A percentile compares a stretch with the other conserved stretches of the same genome.
Evolutionary conservation across 441 rosid genomes (phyloP).

Genomic region (Syzygium syzygioides): DNA sequence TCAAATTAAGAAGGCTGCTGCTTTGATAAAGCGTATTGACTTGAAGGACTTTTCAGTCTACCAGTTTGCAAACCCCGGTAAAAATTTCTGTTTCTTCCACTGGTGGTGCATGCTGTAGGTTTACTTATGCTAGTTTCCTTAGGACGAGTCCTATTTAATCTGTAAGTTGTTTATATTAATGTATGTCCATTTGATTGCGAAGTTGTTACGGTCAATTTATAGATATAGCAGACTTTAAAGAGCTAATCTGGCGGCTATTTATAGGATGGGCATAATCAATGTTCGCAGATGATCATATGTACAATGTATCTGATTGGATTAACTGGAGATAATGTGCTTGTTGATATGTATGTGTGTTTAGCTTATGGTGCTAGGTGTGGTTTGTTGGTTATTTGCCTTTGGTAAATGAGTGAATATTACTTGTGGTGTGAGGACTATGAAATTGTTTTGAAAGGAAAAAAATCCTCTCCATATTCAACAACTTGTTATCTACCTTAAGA

Average conservation of each 20-base stretch:
- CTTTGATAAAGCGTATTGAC: conserved; percentile 66
- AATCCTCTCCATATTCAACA: neutral
- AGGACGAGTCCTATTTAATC: neutral
- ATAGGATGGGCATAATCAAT: neutral
- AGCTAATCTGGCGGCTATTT: neutral
- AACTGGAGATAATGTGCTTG: neutral
- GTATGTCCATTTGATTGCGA: neutral
- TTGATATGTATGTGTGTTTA: neutral
- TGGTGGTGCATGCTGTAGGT: neutral
- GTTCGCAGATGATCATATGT: neutral
- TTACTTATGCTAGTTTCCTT: neutral
- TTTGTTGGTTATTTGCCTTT: neutral
- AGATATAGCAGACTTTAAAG: neutral
- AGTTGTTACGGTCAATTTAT: neutral
- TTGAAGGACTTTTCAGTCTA: conserved; percentile 46
- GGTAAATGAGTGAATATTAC: neutral
- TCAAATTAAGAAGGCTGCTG: conserved; percentile 61
- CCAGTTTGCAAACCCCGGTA: conserved; percentile 57
- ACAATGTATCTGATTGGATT: neutral
- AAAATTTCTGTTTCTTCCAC: neutral
- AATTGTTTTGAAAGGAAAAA: neutral
- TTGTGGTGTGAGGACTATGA: neutral
- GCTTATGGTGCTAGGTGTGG: neutral
- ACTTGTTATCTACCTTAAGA: neutral
- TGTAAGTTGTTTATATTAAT: neutral